Conservation (phyloP, 768 basidiomycete species). For the Leucocoprinus birnbaumii region DNA sequence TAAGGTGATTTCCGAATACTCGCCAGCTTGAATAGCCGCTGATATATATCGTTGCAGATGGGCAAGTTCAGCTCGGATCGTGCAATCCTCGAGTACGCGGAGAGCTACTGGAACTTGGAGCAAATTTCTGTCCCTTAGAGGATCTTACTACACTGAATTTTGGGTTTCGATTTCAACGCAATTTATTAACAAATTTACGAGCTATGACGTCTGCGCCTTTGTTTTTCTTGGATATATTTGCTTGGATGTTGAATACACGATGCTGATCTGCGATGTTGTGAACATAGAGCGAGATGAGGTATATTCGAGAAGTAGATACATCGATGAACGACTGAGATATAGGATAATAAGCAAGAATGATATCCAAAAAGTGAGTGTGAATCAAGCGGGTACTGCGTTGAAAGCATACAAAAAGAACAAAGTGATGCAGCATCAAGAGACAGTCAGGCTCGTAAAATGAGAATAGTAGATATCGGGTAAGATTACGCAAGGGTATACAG, state of each 20-base stretch:
- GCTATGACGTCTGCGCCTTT: too few relatives aligned
- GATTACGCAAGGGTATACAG: too few relatives aligned
- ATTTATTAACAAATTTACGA: background rate
- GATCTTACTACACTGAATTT: background rate
- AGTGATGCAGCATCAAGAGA: too few relatives aligned
- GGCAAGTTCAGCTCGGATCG: conserved; percentile 96
- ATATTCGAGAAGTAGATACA: background rate
- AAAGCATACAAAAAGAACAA: background rate
- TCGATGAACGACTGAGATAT: background rate
- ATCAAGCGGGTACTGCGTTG: background rate
- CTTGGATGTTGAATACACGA: too few relatives aligned
- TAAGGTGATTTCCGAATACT: conserved; percentile 41
- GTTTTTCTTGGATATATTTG: too few relatives aligned
- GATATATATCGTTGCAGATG: conserved; percentile 51
- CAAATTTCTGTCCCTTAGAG: conserved; percentile 26
- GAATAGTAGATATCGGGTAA: too few relatives aligned
- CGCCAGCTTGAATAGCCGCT: background rate
- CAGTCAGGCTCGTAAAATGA: too few relatives aligned
- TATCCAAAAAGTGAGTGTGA: background rate
- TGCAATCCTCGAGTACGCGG: conserved; percentile 89
- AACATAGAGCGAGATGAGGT: too few relatives aligned
- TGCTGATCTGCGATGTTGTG: too few relatives aligned
- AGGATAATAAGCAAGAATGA: background rate
- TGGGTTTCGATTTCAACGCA: too few relatives aligned
- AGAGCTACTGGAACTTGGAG: conserved; percentile 82